These are phyloP conservation scores for Parafenestella ontariensis DNA, from an alignment of 2,329 filamentous ascomycete genomes.

Conservation along the genomic window DNA sequence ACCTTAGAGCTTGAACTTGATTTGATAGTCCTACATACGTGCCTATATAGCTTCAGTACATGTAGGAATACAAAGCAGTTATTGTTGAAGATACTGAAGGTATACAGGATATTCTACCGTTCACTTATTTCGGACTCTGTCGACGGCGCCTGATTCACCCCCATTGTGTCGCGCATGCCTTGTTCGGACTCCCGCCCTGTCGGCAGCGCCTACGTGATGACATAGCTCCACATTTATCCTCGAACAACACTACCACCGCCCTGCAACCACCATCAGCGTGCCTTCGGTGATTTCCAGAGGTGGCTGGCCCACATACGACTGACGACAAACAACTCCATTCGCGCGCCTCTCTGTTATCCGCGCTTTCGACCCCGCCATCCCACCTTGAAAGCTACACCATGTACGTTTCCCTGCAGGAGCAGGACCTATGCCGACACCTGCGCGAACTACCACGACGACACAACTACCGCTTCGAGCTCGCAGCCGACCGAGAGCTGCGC, in stretches of 20 bases:
- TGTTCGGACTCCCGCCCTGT: slow-evolving; percentile 11
- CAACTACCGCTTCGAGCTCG: slow-evolving; percentile 76
- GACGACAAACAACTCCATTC: background rate
- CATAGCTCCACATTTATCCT: slow-evolving; percentile 18
- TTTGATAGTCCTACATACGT: no score
- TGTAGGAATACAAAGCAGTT: no score
- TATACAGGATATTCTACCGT: background rate
- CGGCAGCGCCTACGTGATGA: slow-evolving; percentile 13
- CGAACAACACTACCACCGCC: slow-evolving; percentile 9
- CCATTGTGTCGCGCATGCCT: slow-evolving; percentile 6
- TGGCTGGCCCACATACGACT: slow-evolving; percentile 27
- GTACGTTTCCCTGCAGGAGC: slow-evolving; percentile 67
- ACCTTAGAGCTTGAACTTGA: no score
- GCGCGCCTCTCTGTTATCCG: slow-evolving; percentile 1
- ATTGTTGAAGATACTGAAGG: no score
- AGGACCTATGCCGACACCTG: slow-evolving; percentile 82
- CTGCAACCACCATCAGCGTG: background rate
- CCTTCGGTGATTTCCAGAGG: background rate
- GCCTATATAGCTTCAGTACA: no score
- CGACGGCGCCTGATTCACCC: background rate
- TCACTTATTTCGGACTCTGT: no score
- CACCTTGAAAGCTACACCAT: slow-evolving; percentile 36
- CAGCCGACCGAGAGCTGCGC: slow-evolving; percentile 75
- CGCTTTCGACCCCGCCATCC: slow-evolving; percentile 17
- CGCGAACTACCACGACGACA: slow-evolving; percentile 76